Evolutionary conservation across 352 stramenopile species (phyloP).

Genomic region (Phytopythium vexans): DNA sequence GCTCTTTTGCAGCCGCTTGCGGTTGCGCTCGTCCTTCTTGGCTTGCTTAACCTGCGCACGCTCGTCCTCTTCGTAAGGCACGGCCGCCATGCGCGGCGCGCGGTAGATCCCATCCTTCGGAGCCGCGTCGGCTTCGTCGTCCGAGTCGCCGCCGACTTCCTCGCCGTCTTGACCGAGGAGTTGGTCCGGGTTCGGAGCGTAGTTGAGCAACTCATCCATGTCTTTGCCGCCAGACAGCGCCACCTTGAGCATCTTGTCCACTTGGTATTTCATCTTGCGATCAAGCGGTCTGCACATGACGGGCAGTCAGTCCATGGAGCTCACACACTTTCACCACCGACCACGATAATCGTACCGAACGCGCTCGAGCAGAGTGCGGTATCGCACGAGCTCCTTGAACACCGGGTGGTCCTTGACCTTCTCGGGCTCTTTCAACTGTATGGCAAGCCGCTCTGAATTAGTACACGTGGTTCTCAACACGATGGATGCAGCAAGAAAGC

Average conservation of each 20-base stretch:
- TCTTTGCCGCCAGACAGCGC: slow-evolving; percentile 69
- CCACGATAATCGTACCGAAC: slow-evolving; percentile 55
- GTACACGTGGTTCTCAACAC: not conserved
- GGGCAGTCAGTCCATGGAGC: not conserved
- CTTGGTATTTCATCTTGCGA: slow-evolving; percentile 87
- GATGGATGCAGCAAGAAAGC: not conserved
- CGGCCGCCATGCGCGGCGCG: slow-evolving; percentile 66
- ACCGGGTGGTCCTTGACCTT: slow-evolving; percentile 73
- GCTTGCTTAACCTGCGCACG: slow-evolving; percentile 73
- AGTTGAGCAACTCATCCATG: slow-evolving; percentile 75
- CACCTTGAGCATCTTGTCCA: slow-evolving; percentile 90
- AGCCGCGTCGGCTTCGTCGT: slow-evolving; percentile 41
- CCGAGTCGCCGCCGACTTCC: slow-evolving; percentile 5
- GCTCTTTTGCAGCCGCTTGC: slow-evolving; percentile 82
- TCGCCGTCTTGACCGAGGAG: slow-evolving; percentile 54
- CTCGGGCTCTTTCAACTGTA: slow-evolving; percentile 62
- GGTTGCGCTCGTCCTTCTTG: slow-evolving; percentile 76
- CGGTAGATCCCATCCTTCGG: slow-evolving; percentile 74
- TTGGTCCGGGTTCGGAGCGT: slow-evolving; percentile 76
- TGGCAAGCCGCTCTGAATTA: not conserved
- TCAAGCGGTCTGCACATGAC: slow-evolving; percentile 49
- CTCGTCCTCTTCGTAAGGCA: slow-evolving; percentile 86
- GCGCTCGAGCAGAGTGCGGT: slow-evolving; percentile 80
- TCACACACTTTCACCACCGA: not conserved
- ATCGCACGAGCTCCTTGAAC: slow-evolving; percentile 84